Percentiles rank a stretch among this genome's conserved stretches.
Evolutionary conservation across 2,329 filamentous ascomycete genomes (phyloP).

Genomic region (Apiospora koreana): DNA sequence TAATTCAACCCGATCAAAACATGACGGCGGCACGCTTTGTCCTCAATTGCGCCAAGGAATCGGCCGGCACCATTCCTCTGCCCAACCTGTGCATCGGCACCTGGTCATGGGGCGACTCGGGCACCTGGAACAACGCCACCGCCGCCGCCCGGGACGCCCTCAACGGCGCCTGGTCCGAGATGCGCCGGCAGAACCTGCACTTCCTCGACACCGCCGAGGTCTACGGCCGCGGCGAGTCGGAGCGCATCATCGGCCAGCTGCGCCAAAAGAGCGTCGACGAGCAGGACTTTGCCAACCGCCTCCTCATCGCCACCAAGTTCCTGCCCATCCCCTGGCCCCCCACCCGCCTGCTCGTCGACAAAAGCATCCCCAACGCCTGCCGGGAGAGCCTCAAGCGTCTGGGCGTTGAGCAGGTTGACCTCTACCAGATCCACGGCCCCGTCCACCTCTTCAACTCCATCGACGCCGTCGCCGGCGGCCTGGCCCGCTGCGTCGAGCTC

Average conservation of each 20-base stretch:
- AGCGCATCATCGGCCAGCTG: constrained; percentile 42
- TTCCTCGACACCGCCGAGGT: constrained; percentile 46
- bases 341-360: constrained; percentile 27
- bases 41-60: constrained; percentile 20
- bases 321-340: constrained; percentile 34
- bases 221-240: constrained; percentile 43
- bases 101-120: constrained; percentile 21
- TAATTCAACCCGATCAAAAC: background rate
- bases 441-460: constrained; percentile 40
- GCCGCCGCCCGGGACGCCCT: constrained; percentile 39
- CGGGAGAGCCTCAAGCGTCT: constrained; percentile 38
- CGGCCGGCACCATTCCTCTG: constrained; percentile 19
- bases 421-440: constrained; percentile 42
- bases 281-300: constrained; percentile 19
- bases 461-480: constrained; percentile 38
- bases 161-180: constrained; percentile 26
- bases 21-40: constrained; percentile 18
- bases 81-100: constrained; percentile 21
- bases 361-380: constrained; percentile 37
- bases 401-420: constrained; percentile 35
- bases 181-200: constrained; percentile 31
- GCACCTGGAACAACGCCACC: constrained; percentile 15
- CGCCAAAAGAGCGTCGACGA: constrained; percentile 35
- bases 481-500: constrained; percentile 43
- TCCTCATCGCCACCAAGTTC: constrained; percentile 44